Percentiles rank a stretch among this genome's conserved stretches.
Evolutionary conservation across 148 eudicot species (phyloP).

Genomic region (Camellia sinensis): DNA sequence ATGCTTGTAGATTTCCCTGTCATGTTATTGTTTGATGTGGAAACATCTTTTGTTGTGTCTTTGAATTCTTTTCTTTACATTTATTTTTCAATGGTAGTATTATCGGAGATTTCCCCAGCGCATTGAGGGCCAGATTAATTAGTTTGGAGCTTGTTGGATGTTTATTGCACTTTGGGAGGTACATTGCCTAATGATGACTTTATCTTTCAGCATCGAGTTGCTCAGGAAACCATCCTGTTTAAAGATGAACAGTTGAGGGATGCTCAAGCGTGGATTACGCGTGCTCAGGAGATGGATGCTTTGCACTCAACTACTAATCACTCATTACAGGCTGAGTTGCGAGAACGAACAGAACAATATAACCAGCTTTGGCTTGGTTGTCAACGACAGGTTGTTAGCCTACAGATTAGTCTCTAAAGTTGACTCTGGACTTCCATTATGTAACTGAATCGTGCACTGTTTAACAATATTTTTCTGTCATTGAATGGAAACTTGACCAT

Average conservation of each 20-base stretch:
- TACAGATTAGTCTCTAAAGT: neutral
- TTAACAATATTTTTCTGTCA: neutral
- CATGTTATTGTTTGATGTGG: too few species aligned
- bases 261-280: conserved; percentile 80
- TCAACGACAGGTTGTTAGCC: conserved; percentile 70
- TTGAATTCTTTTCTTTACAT: neutral
- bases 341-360: conserved; percentile 81
- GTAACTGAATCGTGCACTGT: neutral
- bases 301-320: conserved; percentile 61
- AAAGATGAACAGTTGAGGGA: conserved; percentile 92
- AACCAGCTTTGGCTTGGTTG: conserved; percentile 83
- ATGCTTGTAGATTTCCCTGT: conserved; percentile 7
- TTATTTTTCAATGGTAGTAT: neutral
- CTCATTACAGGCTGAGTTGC: conserved; percentile 75
- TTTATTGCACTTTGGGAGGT: neutral
- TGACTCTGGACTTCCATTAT: neutral
- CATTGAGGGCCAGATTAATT: neutral
- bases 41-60: too few species aligned
- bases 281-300: conserved; percentile 85
- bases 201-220: conserved; percentile 68
- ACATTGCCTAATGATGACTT: conserved; percentile 7
- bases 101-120: neutral
- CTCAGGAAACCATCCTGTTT: conserved; percentile 66
- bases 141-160: neutral
- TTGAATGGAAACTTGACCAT: neutral